Conservation (phyloP, 768 basidiomycete genomes). For the Leccinum fibrillosum region DNA sequence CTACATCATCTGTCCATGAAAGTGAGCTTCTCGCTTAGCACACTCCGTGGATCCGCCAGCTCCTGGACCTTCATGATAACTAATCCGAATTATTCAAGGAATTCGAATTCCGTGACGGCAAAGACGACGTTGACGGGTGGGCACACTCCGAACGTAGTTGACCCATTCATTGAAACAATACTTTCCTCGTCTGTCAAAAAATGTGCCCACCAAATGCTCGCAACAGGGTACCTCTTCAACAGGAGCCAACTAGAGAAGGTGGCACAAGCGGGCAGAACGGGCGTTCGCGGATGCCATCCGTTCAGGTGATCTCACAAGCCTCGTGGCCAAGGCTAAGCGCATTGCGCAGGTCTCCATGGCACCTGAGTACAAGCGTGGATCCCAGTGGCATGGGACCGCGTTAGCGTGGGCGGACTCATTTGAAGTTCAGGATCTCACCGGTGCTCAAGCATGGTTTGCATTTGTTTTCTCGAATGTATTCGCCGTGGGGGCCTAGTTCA, state of each 20-base stretch:
- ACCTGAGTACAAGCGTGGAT: constrained; percentile 61
- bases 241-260: constrained; percentile 45
- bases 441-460: constrained; percentile 57
- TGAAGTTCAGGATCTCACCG: constrained; percentile 48
- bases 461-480: constrained; percentile 21
- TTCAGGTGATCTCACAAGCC: constrained; percentile 56
- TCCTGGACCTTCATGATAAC: constrained; percentile 18
- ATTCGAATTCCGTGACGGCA: constrained; percentile 25
- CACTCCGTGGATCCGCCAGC: constrained; percentile 29
- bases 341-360: constrained; percentile 46
- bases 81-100: constrained; percentile 10
- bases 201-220: constrained; percentile 43
- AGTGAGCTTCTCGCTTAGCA: constrained; percentile 39
- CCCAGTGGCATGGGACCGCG: constrained; percentile 42
- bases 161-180: constrained; percentile 54
- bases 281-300: constrained; percentile 49
- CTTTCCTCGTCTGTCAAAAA: constrained; percentile 53
- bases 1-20: constrained; percentile 38
- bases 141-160: constrained; percentile 50
- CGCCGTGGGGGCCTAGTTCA: constrained; percentile 44
- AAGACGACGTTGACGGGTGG: constrained; percentile 35
- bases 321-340: constrained; percentile 54
- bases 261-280: constrained; percentile 37
- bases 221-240: constrained; percentile 42
- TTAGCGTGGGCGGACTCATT: constrained; percentile 52